Evolutionary conservation across 768 basidiomycete species (phyloP).

Genomic region (Hygrophoropsis aurantiaca): DNA sequence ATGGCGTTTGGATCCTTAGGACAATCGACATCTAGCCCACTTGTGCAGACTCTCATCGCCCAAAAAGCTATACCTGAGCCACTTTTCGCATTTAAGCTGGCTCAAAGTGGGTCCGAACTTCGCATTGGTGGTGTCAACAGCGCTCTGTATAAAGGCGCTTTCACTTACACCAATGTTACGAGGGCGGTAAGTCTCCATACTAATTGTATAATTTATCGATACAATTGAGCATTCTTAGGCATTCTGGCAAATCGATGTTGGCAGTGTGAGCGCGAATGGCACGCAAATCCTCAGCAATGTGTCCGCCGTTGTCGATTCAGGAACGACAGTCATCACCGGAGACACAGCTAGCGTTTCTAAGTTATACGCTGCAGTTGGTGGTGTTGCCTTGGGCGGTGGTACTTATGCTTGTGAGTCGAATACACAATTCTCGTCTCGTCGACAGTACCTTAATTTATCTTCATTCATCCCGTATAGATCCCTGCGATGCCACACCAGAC

Average conservation of each 20-base stretch:
- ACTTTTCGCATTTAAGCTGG: constrained; percentile 47
- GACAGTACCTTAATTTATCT: no score
- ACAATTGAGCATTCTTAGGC: constrained; percentile 12
- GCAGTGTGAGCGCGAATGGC: constrained; percentile 22
- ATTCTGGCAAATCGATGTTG: constrained; percentile 3
- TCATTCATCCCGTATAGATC: no score
- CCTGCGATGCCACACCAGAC: constrained; percentile 22
- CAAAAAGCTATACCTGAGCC: constrained; percentile 31
- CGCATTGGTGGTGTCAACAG: constrained; percentile 48
- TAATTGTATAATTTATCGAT: background rate
- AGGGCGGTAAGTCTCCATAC: background rate
- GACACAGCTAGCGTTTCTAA: constrained; percentile 7
- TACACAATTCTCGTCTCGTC: no score
- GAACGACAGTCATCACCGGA: constrained; percentile 8
- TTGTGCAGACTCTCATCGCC: constrained; percentile 40
- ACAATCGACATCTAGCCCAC: constrained; percentile 29
- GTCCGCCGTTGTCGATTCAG: constrained; percentile 17
- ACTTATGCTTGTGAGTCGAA: constrained; percentile 25
- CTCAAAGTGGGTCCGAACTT: constrained; percentile 39
- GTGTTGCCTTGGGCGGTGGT: constrained; percentile 18
- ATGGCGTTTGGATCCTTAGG: constrained; percentile 40
- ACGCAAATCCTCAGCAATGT: constrained; percentile 15
- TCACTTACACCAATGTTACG: constrained; percentile 29
- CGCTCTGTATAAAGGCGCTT: constrained; percentile 39
- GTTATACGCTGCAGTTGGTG: constrained; percentile 18